Evolutionary conservation across 164 flowering plant species (phyloP).

Genomic region (Umbilicus rupestris): DNA sequence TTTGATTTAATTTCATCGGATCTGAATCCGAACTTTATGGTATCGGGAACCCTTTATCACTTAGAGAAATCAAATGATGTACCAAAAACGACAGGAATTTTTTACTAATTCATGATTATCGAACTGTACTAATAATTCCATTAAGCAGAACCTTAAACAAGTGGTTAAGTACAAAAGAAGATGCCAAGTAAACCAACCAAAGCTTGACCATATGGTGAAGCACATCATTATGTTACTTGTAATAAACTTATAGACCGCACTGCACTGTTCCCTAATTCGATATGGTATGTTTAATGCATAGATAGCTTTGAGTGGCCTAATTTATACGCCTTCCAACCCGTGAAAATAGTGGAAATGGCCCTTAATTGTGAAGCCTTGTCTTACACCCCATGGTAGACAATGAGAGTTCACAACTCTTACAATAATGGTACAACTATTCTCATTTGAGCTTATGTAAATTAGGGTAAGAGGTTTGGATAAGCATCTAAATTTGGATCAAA

Average conservation of each 20-base stretch:
- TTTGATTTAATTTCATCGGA: no score
- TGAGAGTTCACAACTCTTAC: no score
- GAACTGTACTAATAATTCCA: neutral
- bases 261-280: neutral
- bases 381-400: no score
- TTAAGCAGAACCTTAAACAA: neutral
- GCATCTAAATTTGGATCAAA: no score
- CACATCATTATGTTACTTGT: neutral
- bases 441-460: no score
- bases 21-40: no score
- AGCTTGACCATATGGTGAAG: neutral
- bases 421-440: no score
- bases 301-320: neutral
- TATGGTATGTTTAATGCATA: neutral
- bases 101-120: constrained; percentile 1
- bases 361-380: neutral
- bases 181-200: constrained; percentile 3
- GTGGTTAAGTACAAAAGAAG: constrained; percentile 4
- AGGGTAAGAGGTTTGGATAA: no score
- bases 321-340: neutral
- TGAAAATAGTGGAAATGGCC: neutral
- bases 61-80: no score
- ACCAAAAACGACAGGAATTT: no score
- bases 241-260: neutral
- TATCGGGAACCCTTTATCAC: no score